Conservation (phyloP, 805 yeast species). For the Saturnispora saitoi region DNA sequence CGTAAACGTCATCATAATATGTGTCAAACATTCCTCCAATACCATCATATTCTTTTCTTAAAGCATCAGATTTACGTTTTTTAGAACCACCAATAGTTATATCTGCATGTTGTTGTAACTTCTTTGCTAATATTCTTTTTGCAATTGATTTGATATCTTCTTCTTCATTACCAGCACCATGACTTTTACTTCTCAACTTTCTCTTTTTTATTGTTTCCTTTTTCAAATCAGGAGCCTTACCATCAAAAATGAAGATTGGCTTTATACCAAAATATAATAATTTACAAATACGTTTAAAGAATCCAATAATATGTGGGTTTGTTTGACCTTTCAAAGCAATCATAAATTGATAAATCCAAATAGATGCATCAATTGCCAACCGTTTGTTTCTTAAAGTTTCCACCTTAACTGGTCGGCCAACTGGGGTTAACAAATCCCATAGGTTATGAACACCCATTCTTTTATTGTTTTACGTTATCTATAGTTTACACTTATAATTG, state of each 20-base stretch:
- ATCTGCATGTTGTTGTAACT: conserved; percentile 53
- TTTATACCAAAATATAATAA: conserved; percentile 74
- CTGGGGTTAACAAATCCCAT: conserved; percentile 87
- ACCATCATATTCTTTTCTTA: neutral
- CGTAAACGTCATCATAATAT: conserved; percentile 31
- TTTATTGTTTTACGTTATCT: neutral
- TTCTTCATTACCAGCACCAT: conserved; percentile 55
- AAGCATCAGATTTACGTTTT: neutral
- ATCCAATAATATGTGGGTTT: conserved; percentile 90
- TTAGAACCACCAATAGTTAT: neutral
- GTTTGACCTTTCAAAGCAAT: conserved; percentile 89
- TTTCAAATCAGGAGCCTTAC: conserved; percentile 85
- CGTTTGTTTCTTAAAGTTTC: conserved; percentile 73
- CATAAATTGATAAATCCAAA: conserved; percentile 95
- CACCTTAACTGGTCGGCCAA: conserved; percentile 82
- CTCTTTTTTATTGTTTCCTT: conserved; percentile 68
- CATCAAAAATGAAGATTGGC: conserved; percentile 92
- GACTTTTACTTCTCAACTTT: conserved; percentile 37
- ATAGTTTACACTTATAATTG: neutral
- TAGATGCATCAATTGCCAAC: conserved; percentile 95
- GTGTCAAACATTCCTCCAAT: conserved; percentile 26
- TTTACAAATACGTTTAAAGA: conserved; percentile 88
- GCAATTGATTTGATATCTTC: conserved; percentile 72
- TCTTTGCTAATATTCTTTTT: conserved; percentile 67
- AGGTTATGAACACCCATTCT: conserved; percentile 91